Conservation (phyloP, 139 green algal species). For the Chlamydomonas sp. region DNA sequence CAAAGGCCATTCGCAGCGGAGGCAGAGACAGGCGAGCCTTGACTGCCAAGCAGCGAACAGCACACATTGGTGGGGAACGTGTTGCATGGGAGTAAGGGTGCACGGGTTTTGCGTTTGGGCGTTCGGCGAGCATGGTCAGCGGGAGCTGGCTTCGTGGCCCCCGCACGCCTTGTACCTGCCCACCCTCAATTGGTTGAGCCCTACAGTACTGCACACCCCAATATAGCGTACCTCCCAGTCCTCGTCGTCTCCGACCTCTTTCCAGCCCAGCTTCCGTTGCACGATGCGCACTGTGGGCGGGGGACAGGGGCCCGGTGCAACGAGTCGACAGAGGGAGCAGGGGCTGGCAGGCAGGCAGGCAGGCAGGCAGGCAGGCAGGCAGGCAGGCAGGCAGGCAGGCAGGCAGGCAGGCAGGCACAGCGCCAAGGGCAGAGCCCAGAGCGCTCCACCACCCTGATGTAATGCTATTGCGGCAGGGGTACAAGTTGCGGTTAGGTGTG, state of each 20-base stretch:
- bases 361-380: not conserved
- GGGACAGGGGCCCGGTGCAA: not conserved
- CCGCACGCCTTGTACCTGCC: too few relatives aligned
- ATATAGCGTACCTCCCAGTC: constrained; percentile 62
- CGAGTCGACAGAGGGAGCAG: not conserved
- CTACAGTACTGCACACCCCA: too few relatives aligned
- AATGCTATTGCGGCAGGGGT: not conserved
- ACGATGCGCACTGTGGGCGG: constrained; percentile 67
- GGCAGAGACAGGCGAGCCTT: too few relatives aligned
- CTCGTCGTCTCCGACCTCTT: constrained; percentile 74
- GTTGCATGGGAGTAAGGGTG: too few relatives aligned
- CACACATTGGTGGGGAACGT: too few relatives aligned
- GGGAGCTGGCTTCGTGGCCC: too few relatives aligned
- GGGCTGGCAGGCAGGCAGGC: not conserved
- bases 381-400: not conserved
- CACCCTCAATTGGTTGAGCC: too few relatives aligned
- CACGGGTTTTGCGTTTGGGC: too few relatives aligned
- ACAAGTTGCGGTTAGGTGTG: too few relatives aligned
- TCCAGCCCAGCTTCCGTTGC: constrained; percentile 77
- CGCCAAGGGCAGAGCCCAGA: not conserved
- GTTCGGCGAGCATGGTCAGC: too few relatives aligned
- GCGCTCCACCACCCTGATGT: not conserved
- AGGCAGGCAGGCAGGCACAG: not conserved
- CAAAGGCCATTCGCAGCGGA: too few relatives aligned
- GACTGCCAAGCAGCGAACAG: too few relatives aligned